Percentiles rank a stretch among this genome's conserved stretches.
Evolutionary conservation across 768 basidiomycete genomes (phyloP).

Genomic region (Rubroboletus satanas): DNA sequence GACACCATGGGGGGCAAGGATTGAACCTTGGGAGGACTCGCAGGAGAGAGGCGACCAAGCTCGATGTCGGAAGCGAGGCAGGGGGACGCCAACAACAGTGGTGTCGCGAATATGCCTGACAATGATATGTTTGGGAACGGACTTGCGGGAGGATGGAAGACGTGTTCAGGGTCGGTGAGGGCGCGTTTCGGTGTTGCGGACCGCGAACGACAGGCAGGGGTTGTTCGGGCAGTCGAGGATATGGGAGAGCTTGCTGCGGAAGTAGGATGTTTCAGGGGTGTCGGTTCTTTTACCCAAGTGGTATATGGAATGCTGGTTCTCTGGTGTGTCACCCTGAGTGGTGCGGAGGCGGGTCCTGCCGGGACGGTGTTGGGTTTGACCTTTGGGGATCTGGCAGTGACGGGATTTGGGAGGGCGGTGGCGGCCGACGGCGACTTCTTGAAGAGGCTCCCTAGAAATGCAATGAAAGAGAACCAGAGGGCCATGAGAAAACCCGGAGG

Average conservation of each 20-base stretch:
- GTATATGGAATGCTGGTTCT: background rate
- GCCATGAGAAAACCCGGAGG: slow-evolving; percentile 9
- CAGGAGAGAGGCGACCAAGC: background rate
- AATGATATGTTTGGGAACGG: slow-evolving; percentile 20
- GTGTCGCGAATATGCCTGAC: slow-evolving; percentile 16
- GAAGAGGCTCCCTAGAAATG: slow-evolving; percentile 13
- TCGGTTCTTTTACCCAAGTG: background rate
- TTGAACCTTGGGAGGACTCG: background rate
- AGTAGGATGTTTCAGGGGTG: slow-evolving; percentile 10
- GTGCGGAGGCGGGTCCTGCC: background rate
- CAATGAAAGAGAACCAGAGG: slow-evolving; percentile 15
- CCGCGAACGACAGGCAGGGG: background rate
- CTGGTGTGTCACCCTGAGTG: slow-evolving; percentile 1
- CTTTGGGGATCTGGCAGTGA: slow-evolving; percentile 5
- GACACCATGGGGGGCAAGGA: background rate
- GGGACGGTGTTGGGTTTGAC: background rate
- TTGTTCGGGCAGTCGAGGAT: background rate
- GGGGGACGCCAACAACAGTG: background rate
- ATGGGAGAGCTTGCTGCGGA: slow-evolving; percentile 6
- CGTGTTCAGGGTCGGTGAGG: background rate
- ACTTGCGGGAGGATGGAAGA: slow-evolving; percentile 14
- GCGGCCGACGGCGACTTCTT: slow-evolving; percentile 4
- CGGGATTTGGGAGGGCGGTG: slow-evolving; percentile 15
- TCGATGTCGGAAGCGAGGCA: background rate
- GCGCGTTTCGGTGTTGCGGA: slow-evolving; percentile 3